A percentile compares a stretch with the other conserved stretches of the same genome.
Conservation (phyloP, 2,329 filamentous ascomycete species). For the Xylariaceae sp. region DNA sequence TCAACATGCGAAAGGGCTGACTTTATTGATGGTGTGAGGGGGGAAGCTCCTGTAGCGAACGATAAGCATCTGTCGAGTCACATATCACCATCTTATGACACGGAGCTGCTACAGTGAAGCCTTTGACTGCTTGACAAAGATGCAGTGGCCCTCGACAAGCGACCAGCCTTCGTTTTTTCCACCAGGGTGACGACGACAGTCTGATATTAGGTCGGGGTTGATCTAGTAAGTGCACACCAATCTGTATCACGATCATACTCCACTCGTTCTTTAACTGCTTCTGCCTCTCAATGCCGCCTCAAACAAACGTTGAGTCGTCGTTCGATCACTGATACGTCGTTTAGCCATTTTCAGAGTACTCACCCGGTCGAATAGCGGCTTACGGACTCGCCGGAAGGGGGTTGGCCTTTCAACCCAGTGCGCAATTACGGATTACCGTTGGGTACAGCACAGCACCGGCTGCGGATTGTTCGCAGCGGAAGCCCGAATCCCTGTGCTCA, state of each 20-base stretch:
- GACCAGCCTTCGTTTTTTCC: neutral
- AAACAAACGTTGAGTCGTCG: neutral
- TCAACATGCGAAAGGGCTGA: slow-evolving; percentile 38
- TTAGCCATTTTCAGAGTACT: slow-evolving; percentile 35
- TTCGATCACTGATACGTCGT: slow-evolving; percentile 34
- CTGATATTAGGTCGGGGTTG: neutral
- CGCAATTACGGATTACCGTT: neutral
- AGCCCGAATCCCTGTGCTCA: neutral
- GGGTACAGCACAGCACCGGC: neutral
- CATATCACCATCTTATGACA: neutral
- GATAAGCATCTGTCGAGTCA: slow-evolving; percentile 41
- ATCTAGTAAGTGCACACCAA: neutral
- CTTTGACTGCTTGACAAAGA: neutral
- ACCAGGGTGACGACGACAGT: neutral
- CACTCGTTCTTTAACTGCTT: slow-evolving; percentile 54
- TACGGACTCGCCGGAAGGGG: neutral
- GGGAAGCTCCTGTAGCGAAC: neutral
- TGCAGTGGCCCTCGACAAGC: neutral
- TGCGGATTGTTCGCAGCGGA: neutral
- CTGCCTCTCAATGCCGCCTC: neutral
- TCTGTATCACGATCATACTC: neutral
- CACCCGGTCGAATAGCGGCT: neutral
- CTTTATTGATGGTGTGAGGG: slow-evolving; percentile 46
- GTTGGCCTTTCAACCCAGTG: neutral
- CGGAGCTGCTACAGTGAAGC: neutral